These are phyloP conservation scores for Nakaseomyces sp. DNA, from an alignment of 1,139 yeast species.

Conservation along the genomic window DNA sequence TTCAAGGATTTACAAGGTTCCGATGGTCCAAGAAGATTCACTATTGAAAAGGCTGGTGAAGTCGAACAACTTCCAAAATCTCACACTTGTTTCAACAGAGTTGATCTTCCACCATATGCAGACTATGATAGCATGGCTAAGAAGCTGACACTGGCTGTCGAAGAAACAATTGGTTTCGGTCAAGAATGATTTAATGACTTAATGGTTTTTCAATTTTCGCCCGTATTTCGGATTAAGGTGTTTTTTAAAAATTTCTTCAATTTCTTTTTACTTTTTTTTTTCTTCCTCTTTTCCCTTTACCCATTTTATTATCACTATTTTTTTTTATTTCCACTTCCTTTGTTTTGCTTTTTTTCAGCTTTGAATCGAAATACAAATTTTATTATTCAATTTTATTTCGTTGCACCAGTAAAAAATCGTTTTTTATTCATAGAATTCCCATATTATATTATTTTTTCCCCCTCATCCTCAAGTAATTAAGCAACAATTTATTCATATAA, in stretches of 20 bases:
- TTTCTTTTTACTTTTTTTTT: background rate
- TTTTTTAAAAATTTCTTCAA: background rate
- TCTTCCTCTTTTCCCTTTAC: too few species aligned
- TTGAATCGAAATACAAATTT: background rate
- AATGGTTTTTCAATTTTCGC: background rate
- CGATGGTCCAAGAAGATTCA: constrained; percentile 97
- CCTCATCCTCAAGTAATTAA: background rate
- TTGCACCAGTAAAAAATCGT: background rate
- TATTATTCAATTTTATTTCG: background rate
- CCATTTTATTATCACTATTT: background rate
- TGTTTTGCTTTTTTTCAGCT: background rate
- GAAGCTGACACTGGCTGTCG: constrained; percentile 79
- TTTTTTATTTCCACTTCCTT: background rate
- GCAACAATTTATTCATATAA: background rate
- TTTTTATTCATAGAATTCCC: constrained; percentile 4
- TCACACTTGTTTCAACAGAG: constrained; percentile 92
- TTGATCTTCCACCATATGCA: constrained; percentile 77
- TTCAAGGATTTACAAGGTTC: constrained; percentile 97
- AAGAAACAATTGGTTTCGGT: constrained; percentile 92
- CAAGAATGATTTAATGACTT: constrained; percentile 52
- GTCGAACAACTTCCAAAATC: constrained; percentile 88
- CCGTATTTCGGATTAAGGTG: constrained; percentile 1
- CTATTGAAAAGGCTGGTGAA: constrained; percentile 97
- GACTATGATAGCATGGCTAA: constrained; percentile 69
- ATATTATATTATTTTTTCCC: background rate